Base-by-base conservation (phyloP, 306 rosid genomes). In the Styphnolobium japonicum region DNA sequence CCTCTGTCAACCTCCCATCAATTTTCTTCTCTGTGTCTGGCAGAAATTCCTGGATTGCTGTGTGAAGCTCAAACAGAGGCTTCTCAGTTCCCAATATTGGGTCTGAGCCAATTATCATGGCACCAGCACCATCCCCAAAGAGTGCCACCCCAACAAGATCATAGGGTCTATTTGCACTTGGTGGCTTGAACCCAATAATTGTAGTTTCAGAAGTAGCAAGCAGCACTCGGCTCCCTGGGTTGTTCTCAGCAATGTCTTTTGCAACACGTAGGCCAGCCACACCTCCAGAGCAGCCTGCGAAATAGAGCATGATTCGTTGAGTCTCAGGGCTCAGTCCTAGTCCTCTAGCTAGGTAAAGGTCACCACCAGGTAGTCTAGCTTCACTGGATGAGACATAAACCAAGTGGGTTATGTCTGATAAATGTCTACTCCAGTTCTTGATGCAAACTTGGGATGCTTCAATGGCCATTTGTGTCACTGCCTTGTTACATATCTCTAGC, bases 141-240 rank as follows among this genome's bases (percentile, higher is more conserved):
- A 95, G 90, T 1, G 98, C 89, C 55, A 95, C 98, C 46, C 99
- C 97, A 31, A 93, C 99, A 64, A 95, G 90, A 85, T 95, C 98
- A 75, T 93, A 95, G 18, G 97, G 97, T 67, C 98, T 85, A 31
- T 84, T 79, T 5, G 83, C 86, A 80, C 94, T 92, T 1, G 98
- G 96, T 58, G 98, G 98, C 72, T 92, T 95, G 86, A 83, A 95
- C 52, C 98, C 97, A 53, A 95, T 95, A 11, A 92, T 88, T 27
- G 98, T 95, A 25, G 98, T 92, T 81, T 95, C 97, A 11, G 99
- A 87, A 63, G 99, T 91, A 18, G 93, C 87, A 43, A 95, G 93
- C 10, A 93, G 68, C 21, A 93, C 93, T 16, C 98, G 45, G 36
- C 98, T 92, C 3, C 97, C 93, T 0, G 97, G 99, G 74, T 95